Percentiles rank a stretch among this genome's conserved stretches.
These are phyloP conservation scores for Xylaria nigripes DNA, from an alignment of 495 filamentous ascomycete species.

Conservation along the genomic window DNA sequence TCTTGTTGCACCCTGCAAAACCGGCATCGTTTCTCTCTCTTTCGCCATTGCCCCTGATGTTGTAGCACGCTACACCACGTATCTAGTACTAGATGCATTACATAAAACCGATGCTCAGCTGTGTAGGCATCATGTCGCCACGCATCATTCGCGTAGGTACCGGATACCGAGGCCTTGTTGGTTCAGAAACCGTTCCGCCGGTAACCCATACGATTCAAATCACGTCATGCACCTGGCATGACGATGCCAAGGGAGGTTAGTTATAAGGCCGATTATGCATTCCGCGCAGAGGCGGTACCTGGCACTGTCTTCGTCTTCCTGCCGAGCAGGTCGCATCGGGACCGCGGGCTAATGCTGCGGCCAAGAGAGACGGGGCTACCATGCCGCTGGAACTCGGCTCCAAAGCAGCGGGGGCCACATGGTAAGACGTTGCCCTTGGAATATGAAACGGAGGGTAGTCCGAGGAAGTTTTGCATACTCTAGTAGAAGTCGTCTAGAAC, in stretches of 20 bases:
- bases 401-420: background rate
- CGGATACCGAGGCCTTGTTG: background rate
- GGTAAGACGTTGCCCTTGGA: background rate
- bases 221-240: background rate
- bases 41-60: background rate
- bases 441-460: background rate
- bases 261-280: too few relatives aligned
- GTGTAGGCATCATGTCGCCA: background rate
- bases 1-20: too few relatives aligned
- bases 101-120: background rate
- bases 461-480: background rate
- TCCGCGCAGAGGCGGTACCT: too few relatives aligned
- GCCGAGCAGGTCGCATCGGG: too few relatives aligned
- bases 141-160: background rate
- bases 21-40: background rate
- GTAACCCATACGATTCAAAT: background rate
- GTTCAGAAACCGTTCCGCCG: background rate
- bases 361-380: slow-evolving; percentile 1
- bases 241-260: too few relatives aligned
- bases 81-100: background rate
- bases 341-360: background rate
- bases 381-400: slow-evolving; percentile 1
- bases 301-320: too few relatives aligned
- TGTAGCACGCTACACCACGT: background rate
- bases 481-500: slow-evolving; percentile 7